Conservation (phyloP, 2,329 filamentous ascomycete species). For the Sporothrix pseudoabietina region DNA sequence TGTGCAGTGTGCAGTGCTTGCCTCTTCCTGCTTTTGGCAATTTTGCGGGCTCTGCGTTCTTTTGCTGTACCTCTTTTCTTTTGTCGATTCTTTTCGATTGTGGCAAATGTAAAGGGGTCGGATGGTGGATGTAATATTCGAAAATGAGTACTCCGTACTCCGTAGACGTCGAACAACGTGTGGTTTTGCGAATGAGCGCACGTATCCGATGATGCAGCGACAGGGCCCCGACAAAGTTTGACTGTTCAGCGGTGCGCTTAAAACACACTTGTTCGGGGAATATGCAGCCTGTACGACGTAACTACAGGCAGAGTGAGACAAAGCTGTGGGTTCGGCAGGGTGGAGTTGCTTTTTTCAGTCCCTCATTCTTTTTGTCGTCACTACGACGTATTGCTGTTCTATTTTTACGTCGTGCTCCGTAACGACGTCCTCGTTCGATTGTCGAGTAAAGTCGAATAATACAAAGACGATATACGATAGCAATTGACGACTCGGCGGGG, state of each 20-base stretch:
- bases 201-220: neutral
- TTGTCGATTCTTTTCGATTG: neutral
- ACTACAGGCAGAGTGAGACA: conserved; percentile 10
- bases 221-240: neutral
- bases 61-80: neutral
- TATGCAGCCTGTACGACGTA: neutral
- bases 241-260: neutral
- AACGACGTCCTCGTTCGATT: neutral
- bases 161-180: neutral
- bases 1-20: neutral
- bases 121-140: neutral
- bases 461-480: neutral
- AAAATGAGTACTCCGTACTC: neutral
- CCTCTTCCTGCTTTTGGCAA: neutral
- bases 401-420: neutral
- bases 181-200: neutral
- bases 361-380: neutral
- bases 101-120: neutral
- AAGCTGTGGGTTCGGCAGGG: neutral
- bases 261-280: neutral
- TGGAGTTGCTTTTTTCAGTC: neutral
- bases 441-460: neutral
- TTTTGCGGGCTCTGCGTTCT: neutral
- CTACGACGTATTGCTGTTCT: neutral
- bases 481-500: neutral